These are phyloP conservation scores for Schizopora paradoxa DNA, from an alignment of 1,284 basidiomycete species.

Conservation along the genomic window DNA sequence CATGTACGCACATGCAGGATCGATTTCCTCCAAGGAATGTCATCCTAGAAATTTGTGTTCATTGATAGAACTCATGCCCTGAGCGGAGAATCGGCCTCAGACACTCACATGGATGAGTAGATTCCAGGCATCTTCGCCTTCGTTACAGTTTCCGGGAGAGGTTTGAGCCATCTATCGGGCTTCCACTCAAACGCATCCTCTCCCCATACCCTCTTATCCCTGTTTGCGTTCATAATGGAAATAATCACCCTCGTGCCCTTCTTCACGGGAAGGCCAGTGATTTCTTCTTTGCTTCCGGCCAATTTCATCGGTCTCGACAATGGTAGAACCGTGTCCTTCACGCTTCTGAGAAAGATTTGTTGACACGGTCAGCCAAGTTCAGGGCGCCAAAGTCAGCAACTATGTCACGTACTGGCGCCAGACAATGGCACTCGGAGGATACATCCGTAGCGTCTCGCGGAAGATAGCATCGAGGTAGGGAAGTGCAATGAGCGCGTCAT, in stretches of 20 bases:
- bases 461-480: conserved; percentile 36
- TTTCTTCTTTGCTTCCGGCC: conserved; percentile 20
- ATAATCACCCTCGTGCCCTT: conserved; percentile 10
- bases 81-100: neutral
- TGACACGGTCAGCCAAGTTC: conserved; percentile 24
- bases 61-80: neutral
- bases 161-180: conserved; percentile 14
- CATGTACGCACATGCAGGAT: conserved; percentile 30
- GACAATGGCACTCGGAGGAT: conserved; percentile 25
- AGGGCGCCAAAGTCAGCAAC: neutral
- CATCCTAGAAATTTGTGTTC: conserved; percentile 28
- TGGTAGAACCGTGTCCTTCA: conserved; percentile 23
- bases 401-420: conserved; percentile 21
- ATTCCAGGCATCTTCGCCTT: conserved; percentile 11
- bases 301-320: conserved; percentile 23
- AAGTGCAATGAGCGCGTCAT: conserved; percentile 31
- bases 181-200: conserved; percentile 15
- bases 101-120: conserved; percentile 12
- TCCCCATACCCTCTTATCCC: conserved; percentile 14
- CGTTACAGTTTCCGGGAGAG: conserved; percentile 8
- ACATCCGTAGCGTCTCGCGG: conserved; percentile 34
- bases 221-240: conserved; percentile 10
- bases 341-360: conserved; percentile 1
- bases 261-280: conserved; percentile 7
- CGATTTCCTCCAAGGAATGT: conserved; percentile 33